Percentiles rank a stretch among this genome's conserved stretches.
These are phyloP conservation scores for Somion occarium DNA, from an alignment of 1,284 basidiomycete genomes.

Conservation along the genomic window DNA sequence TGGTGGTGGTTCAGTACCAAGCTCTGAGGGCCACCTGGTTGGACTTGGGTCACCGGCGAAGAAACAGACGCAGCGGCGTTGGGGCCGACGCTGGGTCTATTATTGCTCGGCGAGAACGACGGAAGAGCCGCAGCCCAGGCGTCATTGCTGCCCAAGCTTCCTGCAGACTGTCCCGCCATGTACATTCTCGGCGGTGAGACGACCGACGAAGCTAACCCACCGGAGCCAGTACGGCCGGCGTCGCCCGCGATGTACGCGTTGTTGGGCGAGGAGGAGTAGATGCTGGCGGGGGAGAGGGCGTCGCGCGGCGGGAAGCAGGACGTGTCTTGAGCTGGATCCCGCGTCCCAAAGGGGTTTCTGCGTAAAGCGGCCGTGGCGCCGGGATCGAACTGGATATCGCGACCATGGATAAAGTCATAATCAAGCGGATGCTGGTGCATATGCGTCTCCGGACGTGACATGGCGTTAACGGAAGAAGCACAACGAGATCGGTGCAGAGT, in stretches of 20 bases:
- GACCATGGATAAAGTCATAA: conserved; percentile 32
- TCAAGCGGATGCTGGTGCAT: too few species aligned
- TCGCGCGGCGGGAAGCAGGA: background rate
- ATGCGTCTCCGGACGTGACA: conserved; percentile 36
- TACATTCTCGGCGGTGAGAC: conserved; percentile 8
- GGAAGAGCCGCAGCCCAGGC: conserved; percentile 5
- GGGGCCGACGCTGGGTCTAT: conserved; percentile 17
- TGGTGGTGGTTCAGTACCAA: conserved; percentile 26
- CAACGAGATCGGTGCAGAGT: background rate
- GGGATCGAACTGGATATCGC: conserved; percentile 13
- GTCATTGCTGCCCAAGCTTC: background rate
- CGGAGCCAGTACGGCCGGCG: conserved; percentile 3
- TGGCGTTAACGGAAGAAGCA: conserved; percentile 20
- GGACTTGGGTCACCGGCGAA: conserved; percentile 20
- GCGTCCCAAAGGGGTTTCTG: background rate
- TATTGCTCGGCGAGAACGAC: conserved; percentile 16
- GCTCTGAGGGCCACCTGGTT: conserved; percentile 18
- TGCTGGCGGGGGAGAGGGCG: background rate
- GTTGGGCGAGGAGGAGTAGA: background rate
- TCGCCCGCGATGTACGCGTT: conserved; percentile 2
- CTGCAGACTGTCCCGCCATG: background rate
- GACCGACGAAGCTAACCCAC: conserved; percentile 4
- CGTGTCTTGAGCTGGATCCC: background rate
- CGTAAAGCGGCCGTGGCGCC: conserved; percentile 6
- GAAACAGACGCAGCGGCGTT: conserved; percentile 12